Evolutionary conservation across 177 flowering plant species (phyloP).

Genomic region (Vitis hybrid): DNA sequence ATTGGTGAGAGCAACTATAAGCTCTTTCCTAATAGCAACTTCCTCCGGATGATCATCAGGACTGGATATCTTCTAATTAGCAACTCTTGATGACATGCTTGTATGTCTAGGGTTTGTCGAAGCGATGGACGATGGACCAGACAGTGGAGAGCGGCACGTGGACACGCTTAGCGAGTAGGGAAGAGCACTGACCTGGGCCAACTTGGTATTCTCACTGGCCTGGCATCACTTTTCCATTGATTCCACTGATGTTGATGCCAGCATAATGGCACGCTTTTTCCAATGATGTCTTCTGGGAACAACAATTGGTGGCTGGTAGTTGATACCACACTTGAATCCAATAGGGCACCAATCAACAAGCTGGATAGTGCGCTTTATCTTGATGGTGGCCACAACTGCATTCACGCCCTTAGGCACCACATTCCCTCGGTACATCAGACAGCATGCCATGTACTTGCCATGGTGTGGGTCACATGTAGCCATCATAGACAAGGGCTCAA

Average conservation of each 20-base stretch:
- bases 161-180: no score
- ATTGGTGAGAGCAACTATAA: slow-evolving; percentile 76
- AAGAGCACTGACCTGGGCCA: no score
- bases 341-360: slow-evolving; percentile 65
- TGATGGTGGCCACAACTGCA: slow-evolving; percentile 56
- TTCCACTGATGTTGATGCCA: no score
- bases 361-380: slow-evolving; percentile 62
- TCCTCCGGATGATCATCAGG: slow-evolving; percentile 11
- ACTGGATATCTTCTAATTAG: no score
- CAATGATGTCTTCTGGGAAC: slow-evolving; percentile 26
- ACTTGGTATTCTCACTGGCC: no score
- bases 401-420: slow-evolving; percentile 60
- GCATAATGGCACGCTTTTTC: no score
- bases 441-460: slow-evolving; percentile 69
- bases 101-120: no score
- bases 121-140: no score
- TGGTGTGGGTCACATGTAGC: slow-evolving; percentile 65
- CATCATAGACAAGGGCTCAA: slow-evolving; percentile 71
- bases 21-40: slow-evolving; percentile 62
- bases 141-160: no score
- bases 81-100: no score
- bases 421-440: slow-evolving; percentile 67
- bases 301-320: slow-evolving; percentile 66
- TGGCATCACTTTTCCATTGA: no score
- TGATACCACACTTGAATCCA: slow-evolving; percentile 72